A percentile compares a stretch with the other conserved stretches of the same genome.
Evolutionary conservation across 2,329 filamentous ascomycete genomes (phyloP).

Genomic region (Aplosporella prunicola): DNA sequence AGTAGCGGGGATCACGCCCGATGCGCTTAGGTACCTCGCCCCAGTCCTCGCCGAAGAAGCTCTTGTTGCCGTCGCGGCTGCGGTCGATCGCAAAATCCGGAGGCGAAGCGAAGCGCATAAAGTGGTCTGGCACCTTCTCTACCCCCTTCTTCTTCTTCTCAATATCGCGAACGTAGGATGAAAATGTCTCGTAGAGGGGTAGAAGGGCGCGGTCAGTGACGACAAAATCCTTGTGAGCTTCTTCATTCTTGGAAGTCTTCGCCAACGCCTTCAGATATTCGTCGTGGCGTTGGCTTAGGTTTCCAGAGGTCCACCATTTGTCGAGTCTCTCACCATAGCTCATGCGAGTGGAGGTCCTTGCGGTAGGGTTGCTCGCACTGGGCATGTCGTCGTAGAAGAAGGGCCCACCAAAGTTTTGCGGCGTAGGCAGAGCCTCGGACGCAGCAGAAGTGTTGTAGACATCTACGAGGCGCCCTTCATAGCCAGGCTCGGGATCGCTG

Average conservation of each 20-base stretch:
- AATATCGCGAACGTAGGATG: conserved; percentile 24
- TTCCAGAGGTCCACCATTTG: conserved; percentile 31
- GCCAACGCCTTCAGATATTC: conserved; percentile 2
- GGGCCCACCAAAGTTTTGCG: conserved; percentile 27
- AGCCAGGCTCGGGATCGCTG: conserved; percentile 5
- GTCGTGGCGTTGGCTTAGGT: conserved; percentile 14
- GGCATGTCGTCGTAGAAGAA: conserved; percentile 27
- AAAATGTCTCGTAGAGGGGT: conserved; percentile 34
- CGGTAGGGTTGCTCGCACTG: conserved; percentile 20
- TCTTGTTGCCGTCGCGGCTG: conserved; percentile 27
- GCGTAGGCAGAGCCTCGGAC: conserved; percentile 19
- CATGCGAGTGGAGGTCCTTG: conserved; percentile 16
- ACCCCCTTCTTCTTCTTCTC: conserved; percentile 7
- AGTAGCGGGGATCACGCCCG: conserved; percentile 10
- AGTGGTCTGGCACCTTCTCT: conserved; percentile 26
- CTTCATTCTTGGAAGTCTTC: conserved; percentile 13
- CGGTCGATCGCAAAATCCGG: conserved; percentile 32
- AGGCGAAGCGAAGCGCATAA: conserved; percentile 29
- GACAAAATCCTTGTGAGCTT: neutral
- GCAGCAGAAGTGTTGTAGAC: conserved; percentile 3
- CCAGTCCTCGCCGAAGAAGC: conserved; percentile 28
- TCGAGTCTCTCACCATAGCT: conserved; percentile 27
- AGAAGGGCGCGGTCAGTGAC: conserved; percentile 30
- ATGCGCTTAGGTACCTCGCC: conserved; percentile 7
- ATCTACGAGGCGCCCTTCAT: neutral